These are phyloP conservation scores for Trichophaea hybrida DNA, from an alignment of 2,329 filamentous ascomycete genomes.

Conservation along the genomic window DNA sequence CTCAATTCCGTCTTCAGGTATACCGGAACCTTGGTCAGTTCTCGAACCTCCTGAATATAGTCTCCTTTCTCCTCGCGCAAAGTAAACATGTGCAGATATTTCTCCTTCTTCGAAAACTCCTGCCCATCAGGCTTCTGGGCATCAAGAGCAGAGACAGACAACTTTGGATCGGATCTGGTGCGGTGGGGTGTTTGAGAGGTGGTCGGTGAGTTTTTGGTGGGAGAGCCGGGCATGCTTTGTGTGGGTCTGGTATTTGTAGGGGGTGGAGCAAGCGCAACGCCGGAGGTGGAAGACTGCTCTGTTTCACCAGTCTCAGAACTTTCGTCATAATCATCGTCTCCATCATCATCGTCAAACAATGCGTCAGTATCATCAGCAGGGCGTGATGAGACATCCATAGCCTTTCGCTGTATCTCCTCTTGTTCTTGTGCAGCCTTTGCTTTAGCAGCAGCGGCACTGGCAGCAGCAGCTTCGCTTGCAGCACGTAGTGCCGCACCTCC, in stretches of 20 bases:
- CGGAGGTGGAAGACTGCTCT: constrained; percentile 9
- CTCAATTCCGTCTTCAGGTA: constrained; percentile 94
- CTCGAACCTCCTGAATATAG: constrained; percentile 94
- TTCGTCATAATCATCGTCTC: constrained; percentile 56
- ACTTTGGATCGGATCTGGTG: constrained; percentile 86
- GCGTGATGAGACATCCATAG: constrained; percentile 88
- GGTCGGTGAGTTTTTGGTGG: constrained; percentile 56
- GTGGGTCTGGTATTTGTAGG: constrained; percentile 56
- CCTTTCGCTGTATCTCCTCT: constrained; percentile 80
- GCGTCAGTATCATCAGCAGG: constrained; percentile 86
- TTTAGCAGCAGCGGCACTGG: constrained; percentile 66
- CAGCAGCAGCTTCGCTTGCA: constrained; percentile 54
- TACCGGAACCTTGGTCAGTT: constrained; percentile 95
- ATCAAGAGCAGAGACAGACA: constrained; percentile 42
- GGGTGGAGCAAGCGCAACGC: constrained; percentile 10
- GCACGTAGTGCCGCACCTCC: constrained; percentile 58
- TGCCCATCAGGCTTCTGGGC: constrained; percentile 64
- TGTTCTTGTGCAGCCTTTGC: constrained; percentile 69
- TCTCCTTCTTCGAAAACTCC: constrained; percentile 57
- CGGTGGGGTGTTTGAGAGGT: constrained; percentile 60
- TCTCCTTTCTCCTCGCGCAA: constrained; percentile 85
- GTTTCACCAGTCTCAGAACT: constrained; percentile 52
- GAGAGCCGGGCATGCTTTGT: constrained; percentile 88
- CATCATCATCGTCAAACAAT: constrained; percentile 83
- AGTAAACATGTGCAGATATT: constrained; percentile 80